Conservation (phyloP, 2,329 filamentous ascomycete genomes). For the Aspergillus pseudoviridinutans region DNA sequence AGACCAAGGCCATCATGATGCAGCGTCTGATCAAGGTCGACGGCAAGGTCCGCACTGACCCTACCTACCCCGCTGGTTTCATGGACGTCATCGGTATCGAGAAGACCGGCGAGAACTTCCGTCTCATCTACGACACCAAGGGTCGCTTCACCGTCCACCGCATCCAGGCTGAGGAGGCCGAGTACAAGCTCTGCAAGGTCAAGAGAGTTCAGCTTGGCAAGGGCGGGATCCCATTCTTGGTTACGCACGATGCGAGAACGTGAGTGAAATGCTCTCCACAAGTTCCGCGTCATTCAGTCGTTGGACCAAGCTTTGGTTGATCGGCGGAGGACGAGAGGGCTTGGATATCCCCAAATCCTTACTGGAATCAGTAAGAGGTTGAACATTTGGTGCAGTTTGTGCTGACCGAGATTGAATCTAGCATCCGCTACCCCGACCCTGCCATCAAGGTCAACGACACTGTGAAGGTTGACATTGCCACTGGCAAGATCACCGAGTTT, state of each 20-base stretch:
- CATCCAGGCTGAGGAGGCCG: conserved; percentile 96
- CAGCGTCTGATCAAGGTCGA: conserved; percentile 99
- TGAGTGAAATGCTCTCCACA: conserved; percentile 65
- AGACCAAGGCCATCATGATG: conserved; percentile 97
- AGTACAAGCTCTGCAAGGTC: conserved; percentile 99
- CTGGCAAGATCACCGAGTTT: conserved; percentile 97
- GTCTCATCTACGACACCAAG: conserved; percentile 99
- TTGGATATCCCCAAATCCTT: conserved; percentile 17
- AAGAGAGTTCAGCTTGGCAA: conserved; percentile 99
- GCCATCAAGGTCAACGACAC: conserved; percentile 99
- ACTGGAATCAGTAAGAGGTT: conserved; percentile 32
- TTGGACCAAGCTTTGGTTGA: conserved; percentile 99
- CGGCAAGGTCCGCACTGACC: conserved; percentile 98
- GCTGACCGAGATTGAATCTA: conserved; percentile 45
- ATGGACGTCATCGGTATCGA: conserved; percentile 99
- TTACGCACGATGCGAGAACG: conserved; percentile 99
- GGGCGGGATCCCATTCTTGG: conserved; percentile 99
- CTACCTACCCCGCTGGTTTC: conserved; percentile 95
- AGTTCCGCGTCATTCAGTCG: conserved; percentile 97
- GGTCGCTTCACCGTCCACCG: conserved; percentile 99
- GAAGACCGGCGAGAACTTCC: conserved; percentile 99
- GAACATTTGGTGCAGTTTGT: conserved; percentile 19
- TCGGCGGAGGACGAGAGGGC: conserved; percentile 38
- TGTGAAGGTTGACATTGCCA: conserved; percentile 96
- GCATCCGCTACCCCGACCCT: conserved; percentile 99